Evolutionary conservation across 768 basidiomycete species (phyloP), one percentile per base, ranked within the genome.

Genomic region (Panaeolus cyanescens): DNA sequence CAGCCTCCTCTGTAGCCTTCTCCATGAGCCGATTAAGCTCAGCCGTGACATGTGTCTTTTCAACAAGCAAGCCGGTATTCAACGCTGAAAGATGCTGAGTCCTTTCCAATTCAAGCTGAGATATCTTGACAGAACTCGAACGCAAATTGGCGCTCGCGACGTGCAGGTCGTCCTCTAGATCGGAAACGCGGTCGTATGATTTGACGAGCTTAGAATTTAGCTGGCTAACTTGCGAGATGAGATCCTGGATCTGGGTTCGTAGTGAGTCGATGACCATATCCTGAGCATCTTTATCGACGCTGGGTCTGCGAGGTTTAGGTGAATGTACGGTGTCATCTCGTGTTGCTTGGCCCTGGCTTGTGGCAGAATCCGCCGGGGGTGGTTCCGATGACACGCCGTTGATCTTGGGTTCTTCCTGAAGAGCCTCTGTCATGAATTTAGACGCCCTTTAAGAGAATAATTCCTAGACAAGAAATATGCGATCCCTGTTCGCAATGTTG

Each of bases 1-100:
- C 88, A 13, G 96, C 95, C 77, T 97, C 96, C 68, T 96, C 94
- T 19, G 94, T 93, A n/a, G 95, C 90, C 64, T 89, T 91, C 67
- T 95, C 92, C 88, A 98, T 98, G 62, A 99, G 79, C 31, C 95
- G 85, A 66, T 88, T 96, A 61, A 99, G 88, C 78, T 99, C 96
- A 2, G 88, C 72, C 8, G 92, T 95, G 58, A 99, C 95, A 74
- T 96, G 90, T 20, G 86, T 80, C 70, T 92, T 91, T 74, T 99
- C 96, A 20, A 99, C 96, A 40, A 98, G 80, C 39, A 96, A 76
- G 8, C 96, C 96, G 0, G 92, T 93, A 71, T 95, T 93, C 66
- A 99, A 82, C 9, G 92, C 93, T 19, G 93, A 87, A 5, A 97
- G 83, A 75, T 98, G 96, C 67, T 92, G 88, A 7, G 87, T 86